Conservation (phyloP, 805 yeast genomes). For the Sungouiozyma ichnusensis region DNA sequence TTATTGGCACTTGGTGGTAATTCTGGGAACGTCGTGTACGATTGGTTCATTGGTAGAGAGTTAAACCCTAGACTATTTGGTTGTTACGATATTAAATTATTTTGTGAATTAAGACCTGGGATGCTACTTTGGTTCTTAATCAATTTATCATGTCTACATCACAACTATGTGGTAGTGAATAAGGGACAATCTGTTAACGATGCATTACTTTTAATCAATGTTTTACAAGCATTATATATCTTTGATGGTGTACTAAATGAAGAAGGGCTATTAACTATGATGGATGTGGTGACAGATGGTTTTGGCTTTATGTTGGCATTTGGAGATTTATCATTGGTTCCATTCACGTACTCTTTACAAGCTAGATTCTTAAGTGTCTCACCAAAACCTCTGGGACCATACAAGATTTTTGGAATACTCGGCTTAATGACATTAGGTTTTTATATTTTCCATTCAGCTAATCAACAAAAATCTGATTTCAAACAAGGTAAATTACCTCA, state of each 20-base stretch:
- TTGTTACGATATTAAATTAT: constrained; percentile 75
- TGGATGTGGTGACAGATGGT: constrained; percentile 93
- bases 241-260: constrained; percentile 90
- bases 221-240: constrained; percentile 70
- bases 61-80: constrained; percentile 75
- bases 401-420: constrained; percentile 29
- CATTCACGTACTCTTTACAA: constrained; percentile 83
- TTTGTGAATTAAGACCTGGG: constrained; percentile 93
- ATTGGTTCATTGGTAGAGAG: constrained; percentile 97
- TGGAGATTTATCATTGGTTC: constrained; percentile 89
- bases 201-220: constrained; percentile 58
- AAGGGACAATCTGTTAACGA: constrained; percentile 49
- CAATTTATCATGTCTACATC: constrained; percentile 70
- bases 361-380: constrained; percentile 67
- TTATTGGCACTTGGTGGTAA: constrained; percentile 83
- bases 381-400: constrained; percentile 33
- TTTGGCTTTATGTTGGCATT: constrained; percentile 93
- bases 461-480: constrained; percentile 76
- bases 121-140: constrained; percentile 75
- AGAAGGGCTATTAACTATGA: constrained; percentile 83
- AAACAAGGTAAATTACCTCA: constrained; percentile 65
- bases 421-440: constrained; percentile 52
- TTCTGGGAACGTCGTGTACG: constrained; percentile 62
- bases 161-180: constrained; percentile 44
- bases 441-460: constrained; percentile 74